A percentile compares a stretch with the other conserved stretches of the same genome.
These are phyloP conservation scores for Aspergillus latus DNA, from an alignment of 2,329 filamentous ascomycete species.

Conservation along the genomic window DNA sequence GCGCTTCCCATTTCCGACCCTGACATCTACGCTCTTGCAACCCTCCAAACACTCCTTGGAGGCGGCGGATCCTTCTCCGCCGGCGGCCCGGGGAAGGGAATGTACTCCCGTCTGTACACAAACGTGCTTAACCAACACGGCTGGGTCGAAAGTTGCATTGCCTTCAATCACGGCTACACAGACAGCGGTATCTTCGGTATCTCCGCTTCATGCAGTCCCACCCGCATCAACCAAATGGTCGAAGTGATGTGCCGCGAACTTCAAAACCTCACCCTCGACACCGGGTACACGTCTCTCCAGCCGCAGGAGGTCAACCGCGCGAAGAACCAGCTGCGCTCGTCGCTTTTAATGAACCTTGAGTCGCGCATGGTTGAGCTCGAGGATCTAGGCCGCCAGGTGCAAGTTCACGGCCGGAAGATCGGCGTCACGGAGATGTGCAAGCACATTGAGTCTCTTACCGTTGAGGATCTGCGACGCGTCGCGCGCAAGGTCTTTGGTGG, in stretches of 20 bases:
- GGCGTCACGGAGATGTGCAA: slow-evolving; percentile 90
- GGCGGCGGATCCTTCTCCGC: slow-evolving; percentile 96
- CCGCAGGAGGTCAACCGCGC: slow-evolving; percentile 80
- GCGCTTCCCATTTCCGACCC: slow-evolving; percentile 84
- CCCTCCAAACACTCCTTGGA: slow-evolving; percentile 90
- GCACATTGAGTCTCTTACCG: slow-evolving; percentile 77
- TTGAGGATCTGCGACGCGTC: slow-evolving; percentile 77
- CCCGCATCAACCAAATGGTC: slow-evolving; percentile 77
- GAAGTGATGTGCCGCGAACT: slow-evolving; percentile 95
- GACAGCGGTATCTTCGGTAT: slow-evolving; percentile 96
- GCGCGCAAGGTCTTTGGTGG: slow-evolving; percentile 77
- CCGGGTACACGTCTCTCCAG: slow-evolving; percentile 70
- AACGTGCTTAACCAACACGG: slow-evolving; percentile 97
- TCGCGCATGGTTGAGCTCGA: slow-evolving; percentile 96
- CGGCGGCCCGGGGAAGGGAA: slow-evolving; percentile 94
- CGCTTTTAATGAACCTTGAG: slow-evolving; percentile 95
- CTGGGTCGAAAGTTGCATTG: slow-evolving; percentile 93
- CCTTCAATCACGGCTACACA: slow-evolving; percentile 97
- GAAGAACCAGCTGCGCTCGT: slow-evolving; percentile 92
- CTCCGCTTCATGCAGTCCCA: slow-evolving; percentile 78
- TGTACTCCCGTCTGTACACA: slow-evolving; percentile 97
- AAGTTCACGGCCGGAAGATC: slow-evolving; percentile 89
- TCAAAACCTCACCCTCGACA: slow-evolving; percentile 71
- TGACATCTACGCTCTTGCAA: slow-evolving; percentile 95
- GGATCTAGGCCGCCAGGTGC: slow-evolving; percentile 89